phyloP scores from a whole-genome alignment of 139 green algal genomes.

The Picochlorum sp. region DNA sequence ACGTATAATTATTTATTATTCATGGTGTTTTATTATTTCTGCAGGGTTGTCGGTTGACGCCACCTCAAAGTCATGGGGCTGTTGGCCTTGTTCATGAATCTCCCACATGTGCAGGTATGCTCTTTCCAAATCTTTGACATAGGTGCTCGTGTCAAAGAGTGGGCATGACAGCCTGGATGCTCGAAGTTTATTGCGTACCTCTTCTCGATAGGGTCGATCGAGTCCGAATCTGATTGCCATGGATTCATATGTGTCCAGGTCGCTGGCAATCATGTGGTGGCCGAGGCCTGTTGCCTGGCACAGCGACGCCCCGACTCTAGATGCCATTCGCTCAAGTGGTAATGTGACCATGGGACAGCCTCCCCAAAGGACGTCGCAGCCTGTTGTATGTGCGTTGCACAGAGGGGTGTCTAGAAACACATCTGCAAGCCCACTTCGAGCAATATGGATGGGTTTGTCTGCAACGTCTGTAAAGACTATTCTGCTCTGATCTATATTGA shows the following conservation, averaged over 20 bases:
- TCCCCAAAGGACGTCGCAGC: slow-evolving; percentile 84
- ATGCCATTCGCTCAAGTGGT: slow-evolving; percentile 78
- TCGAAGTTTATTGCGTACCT: slow-evolving; percentile 48
- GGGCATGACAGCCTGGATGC: slow-evolving; percentile 45
- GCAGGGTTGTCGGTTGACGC: neutral
- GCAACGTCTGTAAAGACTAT: slow-evolving; percentile 92
- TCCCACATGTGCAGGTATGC: slow-evolving; percentile 71
- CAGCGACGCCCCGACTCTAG: slow-evolving; percentile 70
- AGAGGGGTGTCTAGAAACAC: slow-evolving; percentile 87
- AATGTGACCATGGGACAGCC: slow-evolving; percentile 83
- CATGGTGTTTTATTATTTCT: neutral
- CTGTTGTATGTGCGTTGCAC: slow-evolving; percentile 90
- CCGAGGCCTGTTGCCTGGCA: slow-evolving; percentile 62
- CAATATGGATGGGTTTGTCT: slow-evolving; percentile 74
- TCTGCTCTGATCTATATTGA: slow-evolving; percentile 50
- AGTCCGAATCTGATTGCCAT: slow-evolving; percentile 56
- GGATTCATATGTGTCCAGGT: slow-evolving; percentile 62
- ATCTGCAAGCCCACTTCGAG: slow-evolving; percentile 67
- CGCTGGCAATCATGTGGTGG: slow-evolving; percentile 60
- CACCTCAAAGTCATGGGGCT: slow-evolving; percentile 53
- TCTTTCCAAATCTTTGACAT: slow-evolving; percentile 71
- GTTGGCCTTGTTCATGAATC: slow-evolving; percentile 56
- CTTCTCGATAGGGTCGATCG: slow-evolving; percentile 38
- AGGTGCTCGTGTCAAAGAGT: slow-evolving; percentile 75
- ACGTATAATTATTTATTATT: neutral